Evolutionary conservation across 2,329 filamentous ascomycete genomes (phyloP), one percentile per base, ranked within the genome.

Genomic region (Cephalotrichum gorgonifer): DNA sequence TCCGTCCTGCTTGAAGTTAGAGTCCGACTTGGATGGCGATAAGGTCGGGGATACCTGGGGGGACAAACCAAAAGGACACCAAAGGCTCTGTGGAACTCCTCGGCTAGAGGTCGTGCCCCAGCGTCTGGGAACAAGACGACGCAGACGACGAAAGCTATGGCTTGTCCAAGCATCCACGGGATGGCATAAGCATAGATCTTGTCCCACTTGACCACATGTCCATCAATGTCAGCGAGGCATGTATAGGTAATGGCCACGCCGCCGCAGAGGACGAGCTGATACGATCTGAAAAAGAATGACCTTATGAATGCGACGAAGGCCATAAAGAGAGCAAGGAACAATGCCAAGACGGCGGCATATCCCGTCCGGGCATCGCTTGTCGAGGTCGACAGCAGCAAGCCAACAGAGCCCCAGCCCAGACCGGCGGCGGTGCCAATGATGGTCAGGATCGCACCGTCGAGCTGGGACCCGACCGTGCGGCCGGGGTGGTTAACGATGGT

Each of bases 401-500:
- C 76, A 43, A 79, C 64, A 7, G 68, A 65, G 3, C 77, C 78
- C 72, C 76, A 79, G 12, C 69, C 76, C 7, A 81, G 58, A 1
- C 78, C 78, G 27, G 68, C 64, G 5, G 71, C 71, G 1, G 74
- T 73, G 3, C 78, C 78, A 6, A 75, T 27, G n/a, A 69, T 72
- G 5, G 76, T 79, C 20, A 76, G 59, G 39, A 77, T 49, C 4
- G 71, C 61, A 2, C 78, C 78, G 56, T 81, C 78, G 22, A 81
- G 58, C 54, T 81, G 77, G 12, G 75, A 71, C 6, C 78, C 78
- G 47, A 80, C 55, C 2, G 74, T 72, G 33, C 78, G 67, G 22
- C 73, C 75, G 3, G 78, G 68, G 54, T 81, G 78, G 51, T 80
- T 81, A 42, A 81, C 55, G 20, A 80, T 69, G n/a, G 73, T 65